phyloP scores from a whole-genome alignment of 805 yeast genomes.

The Yarrowia porcina region DNA sequence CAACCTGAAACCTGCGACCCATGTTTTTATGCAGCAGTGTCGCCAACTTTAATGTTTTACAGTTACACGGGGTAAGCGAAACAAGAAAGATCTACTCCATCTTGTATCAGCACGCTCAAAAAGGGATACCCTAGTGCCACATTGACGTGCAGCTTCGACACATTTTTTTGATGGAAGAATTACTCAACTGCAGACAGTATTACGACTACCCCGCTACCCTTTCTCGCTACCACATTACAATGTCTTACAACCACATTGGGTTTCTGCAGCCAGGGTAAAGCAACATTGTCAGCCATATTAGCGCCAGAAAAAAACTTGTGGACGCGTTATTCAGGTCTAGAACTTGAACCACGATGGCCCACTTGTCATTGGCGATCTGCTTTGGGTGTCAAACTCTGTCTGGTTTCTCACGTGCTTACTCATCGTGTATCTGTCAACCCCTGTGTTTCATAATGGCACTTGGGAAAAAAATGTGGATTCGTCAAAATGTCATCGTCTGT shows the following conservation, averaged over 20 bases:
- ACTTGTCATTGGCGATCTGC: too few species aligned
- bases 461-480: too few species aligned
- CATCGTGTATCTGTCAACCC: not conserved
- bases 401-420: not conserved
- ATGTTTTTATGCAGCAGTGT: not conserved
- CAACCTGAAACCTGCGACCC: constrained; percentile 8
- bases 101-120: not conserved
- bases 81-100: not conserved
- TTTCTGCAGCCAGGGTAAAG: not conserved
- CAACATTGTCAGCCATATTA: not conserved
- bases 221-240: too few species aligned
- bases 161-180: too few species aligned
- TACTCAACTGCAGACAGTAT: too few species aligned
- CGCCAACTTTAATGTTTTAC: constrained; percentile 7
- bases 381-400: not conserved
- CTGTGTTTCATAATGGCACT: not conserved
- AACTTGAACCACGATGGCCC: too few species aligned
- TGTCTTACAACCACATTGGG: not conserved
- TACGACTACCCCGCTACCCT: not conserved
- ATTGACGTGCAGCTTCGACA: too few species aligned
- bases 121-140: not conserved
- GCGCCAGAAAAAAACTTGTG: not conserved
- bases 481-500: not conserved
- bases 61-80: not conserved
- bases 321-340: not conserved